These are phyloP conservation scores for Pleurotus tuoliensis DNA, from an alignment of 768 basidiomycete species.

Conservation along the genomic window DNA sequence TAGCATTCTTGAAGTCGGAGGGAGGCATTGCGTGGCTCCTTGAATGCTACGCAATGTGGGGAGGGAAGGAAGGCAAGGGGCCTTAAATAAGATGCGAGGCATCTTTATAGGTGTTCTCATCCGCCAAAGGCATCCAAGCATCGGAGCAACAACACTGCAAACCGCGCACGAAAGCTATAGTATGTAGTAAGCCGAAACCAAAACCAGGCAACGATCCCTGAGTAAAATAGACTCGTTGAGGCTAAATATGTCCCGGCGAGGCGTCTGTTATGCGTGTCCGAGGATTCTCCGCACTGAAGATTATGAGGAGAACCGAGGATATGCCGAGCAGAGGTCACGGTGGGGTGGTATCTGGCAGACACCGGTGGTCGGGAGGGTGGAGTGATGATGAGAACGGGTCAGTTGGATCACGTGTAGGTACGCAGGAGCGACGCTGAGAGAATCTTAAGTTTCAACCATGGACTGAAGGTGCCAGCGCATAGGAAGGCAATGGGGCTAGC, in stretches of 20 bases:
- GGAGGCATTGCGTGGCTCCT: constrained; percentile 45
- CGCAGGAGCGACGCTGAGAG: too few relatives aligned
- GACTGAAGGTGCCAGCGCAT: too few relatives aligned
- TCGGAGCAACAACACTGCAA: neutral
- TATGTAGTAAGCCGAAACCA: neutral
- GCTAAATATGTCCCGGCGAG: neutral
- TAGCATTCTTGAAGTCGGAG: constrained; percentile 64
- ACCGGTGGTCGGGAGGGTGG: too few relatives aligned
- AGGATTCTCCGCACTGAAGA: neutral
- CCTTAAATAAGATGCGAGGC: neutral
- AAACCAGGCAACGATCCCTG: neutral
- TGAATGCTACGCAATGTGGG: neutral
- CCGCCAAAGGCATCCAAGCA: neutral
- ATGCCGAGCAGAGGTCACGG: neutral
- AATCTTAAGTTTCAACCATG: too few relatives aligned
- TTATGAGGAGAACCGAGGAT: neutral
- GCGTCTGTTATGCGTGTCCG: neutral
- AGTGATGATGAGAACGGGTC: too few relatives aligned
- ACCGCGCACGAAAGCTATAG: neutral
- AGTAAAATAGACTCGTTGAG: neutral
- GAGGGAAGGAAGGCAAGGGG: neutral
- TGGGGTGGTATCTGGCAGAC: neutral
- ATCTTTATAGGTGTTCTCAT: neutral
- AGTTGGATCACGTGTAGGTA: too few relatives aligned
- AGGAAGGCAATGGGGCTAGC: too few relatives aligned